Evolutionary conservation across 495 filamentous ascomycete species (phyloP), one percentile per base, ranked within the genome.

Genomic region (Amphirosellinia nigrospora): DNA sequence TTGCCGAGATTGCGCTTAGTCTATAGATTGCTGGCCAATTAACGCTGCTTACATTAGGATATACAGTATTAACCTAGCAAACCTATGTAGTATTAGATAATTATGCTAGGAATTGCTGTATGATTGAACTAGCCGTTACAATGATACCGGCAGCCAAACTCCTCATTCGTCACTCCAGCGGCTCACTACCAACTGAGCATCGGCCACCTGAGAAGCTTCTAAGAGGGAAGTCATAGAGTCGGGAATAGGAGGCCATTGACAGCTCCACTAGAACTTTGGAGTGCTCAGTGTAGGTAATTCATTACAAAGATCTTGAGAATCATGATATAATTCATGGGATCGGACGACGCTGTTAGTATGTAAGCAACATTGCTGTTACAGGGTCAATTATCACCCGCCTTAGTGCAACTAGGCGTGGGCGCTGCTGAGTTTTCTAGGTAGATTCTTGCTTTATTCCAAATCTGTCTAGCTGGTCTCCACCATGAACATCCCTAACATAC

Each of bases 281-380:
- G 16, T 39, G 1, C 39, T 13, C 16, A 41, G 34, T 28, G 32
- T 28, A 38, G 23, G 19, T 30, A 45, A 26, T 11, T 28, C 23
- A 62, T 62, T 62, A 62, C 59, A 45, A 62, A 62, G 59, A 43
- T n/a, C 26, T 62, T 62, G 13, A 62, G 39, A 43, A 62, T 62
- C 59, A 62, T 62, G 36, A 62, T 45, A 39, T 39, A 32, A 62
- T n/a, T 45, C 41, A 41, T 43, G 52, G 50, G 16, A 34, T 56
- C 30, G 30, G 28, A 6, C 53, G 13, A 58, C n/a, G 19, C 32
- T 58, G 32, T 36, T 21, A 58, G 30, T 58, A 58, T 4, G 55
- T 58, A 58, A 58, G 32, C 55, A 36, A 21, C 8, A 19, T 36
- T 9, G 30, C n/a, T 21, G 11, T 16, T 58, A 1, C 23, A 58